phyloP scores from a whole-genome alignment of 306 rosid species.

The Potentilla sterilis region DNA sequence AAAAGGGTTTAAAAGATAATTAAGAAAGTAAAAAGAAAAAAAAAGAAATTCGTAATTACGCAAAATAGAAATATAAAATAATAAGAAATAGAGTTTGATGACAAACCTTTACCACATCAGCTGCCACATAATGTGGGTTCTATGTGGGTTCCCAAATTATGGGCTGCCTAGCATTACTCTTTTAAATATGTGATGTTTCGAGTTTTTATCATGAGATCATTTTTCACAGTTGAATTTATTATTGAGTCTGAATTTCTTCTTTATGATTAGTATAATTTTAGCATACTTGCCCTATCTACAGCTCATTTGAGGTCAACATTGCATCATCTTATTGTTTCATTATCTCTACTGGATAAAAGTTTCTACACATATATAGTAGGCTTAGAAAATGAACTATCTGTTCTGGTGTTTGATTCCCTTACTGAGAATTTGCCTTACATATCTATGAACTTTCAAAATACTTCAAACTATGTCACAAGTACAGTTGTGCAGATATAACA shows the following conservation, averaged over 20 bases:
- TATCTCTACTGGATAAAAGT: background rate
- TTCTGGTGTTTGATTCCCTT: background rate
- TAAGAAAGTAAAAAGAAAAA: too few relatives aligned
- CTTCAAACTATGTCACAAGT: background rate
- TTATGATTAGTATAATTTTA: background rate
- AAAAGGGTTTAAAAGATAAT: too few relatives aligned
- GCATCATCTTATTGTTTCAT: background rate
- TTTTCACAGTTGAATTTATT: background rate
- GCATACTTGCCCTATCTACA: background rate
- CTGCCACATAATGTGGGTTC: too few relatives aligned
- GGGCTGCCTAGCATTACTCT: too few relatives aligned
- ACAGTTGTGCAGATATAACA: background rate
- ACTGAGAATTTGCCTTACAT: background rate
- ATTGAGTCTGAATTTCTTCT: background rate
- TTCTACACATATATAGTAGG: background rate
- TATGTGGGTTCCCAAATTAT: too few relatives aligned
- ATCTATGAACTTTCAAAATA: background rate
- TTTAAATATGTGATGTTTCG: background rate
- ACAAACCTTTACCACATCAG: too few relatives aligned
- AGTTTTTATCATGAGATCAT: background rate
- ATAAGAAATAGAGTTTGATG: too few relatives aligned
- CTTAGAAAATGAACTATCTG: conserved; percentile 3
- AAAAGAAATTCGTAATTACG: too few relatives aligned
- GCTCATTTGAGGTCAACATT: conserved; percentile 5
- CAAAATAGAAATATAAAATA: too few relatives aligned